Evolutionary conservation across 129 eudicot genomes (phyloP), one percentile per base, ranked within the genome.

Genomic region (Flaveria bidentis): DNA sequence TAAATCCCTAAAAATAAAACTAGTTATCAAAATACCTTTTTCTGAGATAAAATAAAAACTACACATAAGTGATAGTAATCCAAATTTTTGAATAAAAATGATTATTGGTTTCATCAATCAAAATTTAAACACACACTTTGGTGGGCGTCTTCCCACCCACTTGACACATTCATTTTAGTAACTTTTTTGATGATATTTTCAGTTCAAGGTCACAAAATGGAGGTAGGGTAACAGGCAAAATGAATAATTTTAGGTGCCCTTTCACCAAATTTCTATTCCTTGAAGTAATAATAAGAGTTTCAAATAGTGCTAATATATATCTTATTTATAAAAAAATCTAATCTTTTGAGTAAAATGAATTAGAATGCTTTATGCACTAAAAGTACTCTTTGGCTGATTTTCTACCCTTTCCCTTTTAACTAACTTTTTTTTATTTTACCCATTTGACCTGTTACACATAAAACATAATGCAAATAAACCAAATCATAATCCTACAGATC

Each of bases 1-100:
- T 90, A 51, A 90, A 93, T 15, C 98, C 98, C 98, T 88, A 30
- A 81, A 63, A 63, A 60, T 45, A 60, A 46, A 70, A 12, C 14
- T 6, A 46, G 69, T 78, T 47, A 78, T 62, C 71, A 10, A 41
- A 78, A 56, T 69, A 55, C 39, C 17, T 63, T 26, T 55, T 69
- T 57, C 16, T 9, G 33, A 22, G 42, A 57, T 58, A 10, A 46
- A 47, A 56, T 41, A 14, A 49, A 73, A 55, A 39, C 33, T 36
- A 53, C 17, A 39, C 41, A 13, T 49, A 49, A 47, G 13, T 47
- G 13, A 12, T 47, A 13, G 52, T 49, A 49, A 49, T 49, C n/a
- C 53, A 49, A 8, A 11, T 23, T 70, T 8, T 49, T 0, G 2
- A 49, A 0, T 2, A 49, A 49, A 4, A 49, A 11, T 12, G 5